phyloP scores from a whole-genome alignment of 371 early-diverging fungal genomes.

The Phascolomyces articulosus region DNA sequence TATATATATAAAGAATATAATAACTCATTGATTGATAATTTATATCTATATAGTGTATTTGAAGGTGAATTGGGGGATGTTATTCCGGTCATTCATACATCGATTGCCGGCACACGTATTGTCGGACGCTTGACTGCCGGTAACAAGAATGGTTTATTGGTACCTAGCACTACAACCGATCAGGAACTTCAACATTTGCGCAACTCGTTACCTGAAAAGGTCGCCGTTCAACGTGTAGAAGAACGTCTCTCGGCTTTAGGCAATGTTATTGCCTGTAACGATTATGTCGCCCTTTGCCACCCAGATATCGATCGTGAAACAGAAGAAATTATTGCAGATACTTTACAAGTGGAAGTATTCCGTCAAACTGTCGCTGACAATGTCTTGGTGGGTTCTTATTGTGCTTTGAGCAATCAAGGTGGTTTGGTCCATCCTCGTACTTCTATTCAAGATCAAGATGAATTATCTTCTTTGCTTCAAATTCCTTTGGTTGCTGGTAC shows the following conservation, averaged over 20 bases:
- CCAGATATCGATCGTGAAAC: conserved; percentile 99
- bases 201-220: conserved; percentile 96
- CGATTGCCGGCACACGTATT: conserved; percentile 98
- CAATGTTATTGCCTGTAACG: conserved; percentile 99
- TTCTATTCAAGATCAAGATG: conserved; percentile 96
- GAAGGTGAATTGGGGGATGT: conserved; percentile 95
- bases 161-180: conserved; percentile 98
- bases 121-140: conserved; percentile 96
- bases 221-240: conserved; percentile 96
- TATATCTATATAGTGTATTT: conserved; percentile 73
- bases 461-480: conserved; percentile 97
- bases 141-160: conserved; percentile 97
- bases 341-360: conserved; percentile 98
- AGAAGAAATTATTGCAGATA: conserved; percentile 98
- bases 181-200: conserved; percentile 99
- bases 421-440: conserved; percentile 98
- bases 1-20: too few relatives aligned
- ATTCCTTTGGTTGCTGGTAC: conserved; percentile 99
- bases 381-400: conserved; percentile 98
- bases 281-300: conserved; percentile 99
- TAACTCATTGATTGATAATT: too few relatives aligned
- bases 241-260: conserved; percentile 99
- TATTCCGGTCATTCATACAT: conserved; percentile 98
- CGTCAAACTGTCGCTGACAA: conserved; percentile 98
- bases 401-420: conserved; percentile 98